Conservation (phyloP, 257 asterid genomes). For the Coffea eugenioides region DNA sequence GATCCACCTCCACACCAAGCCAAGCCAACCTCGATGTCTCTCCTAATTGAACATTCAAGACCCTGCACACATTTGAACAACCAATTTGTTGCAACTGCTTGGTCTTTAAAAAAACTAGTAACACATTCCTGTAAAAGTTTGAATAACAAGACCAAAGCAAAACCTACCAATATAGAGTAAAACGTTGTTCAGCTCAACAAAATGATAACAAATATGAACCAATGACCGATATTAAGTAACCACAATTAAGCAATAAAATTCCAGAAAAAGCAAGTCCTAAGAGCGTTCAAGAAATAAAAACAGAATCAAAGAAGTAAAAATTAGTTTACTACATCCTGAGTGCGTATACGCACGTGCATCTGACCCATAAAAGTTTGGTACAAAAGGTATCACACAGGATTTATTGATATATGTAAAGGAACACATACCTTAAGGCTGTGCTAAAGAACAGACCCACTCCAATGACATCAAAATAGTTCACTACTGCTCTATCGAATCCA, state of each 20-base stretch:
- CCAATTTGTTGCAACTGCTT: background rate
- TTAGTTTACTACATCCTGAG: background rate
- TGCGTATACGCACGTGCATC: background rate
- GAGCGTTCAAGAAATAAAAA: background rate
- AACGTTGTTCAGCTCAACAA: background rate
- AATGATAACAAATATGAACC: background rate
- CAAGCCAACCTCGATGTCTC: conserved; percentile 87
- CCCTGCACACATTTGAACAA: conserved; percentile 45
- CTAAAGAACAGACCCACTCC: conserved; percentile 79
- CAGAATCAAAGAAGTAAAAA: background rate
- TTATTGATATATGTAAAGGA: background rate
- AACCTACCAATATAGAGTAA: background rate
- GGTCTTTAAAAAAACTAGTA: background rate
- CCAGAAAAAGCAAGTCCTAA: background rate
- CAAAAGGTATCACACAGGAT: background rate
- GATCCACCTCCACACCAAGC: conserved; percentile 95
- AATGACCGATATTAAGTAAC: background rate
- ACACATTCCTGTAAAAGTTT: background rate
- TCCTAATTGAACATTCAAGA: conserved; percentile 76
- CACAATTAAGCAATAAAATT: background rate
- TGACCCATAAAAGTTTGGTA: background rate
- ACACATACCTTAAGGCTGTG: conserved; percentile 74
- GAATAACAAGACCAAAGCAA: too few relatives aligned
- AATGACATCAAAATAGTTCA: conserved; percentile 83
- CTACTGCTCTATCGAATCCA: conserved; percentile 76